Evolutionary conservation across 2,329 filamentous ascomycete genomes (phyloP).

Genomic region (Claviceps sp.): DNA sequence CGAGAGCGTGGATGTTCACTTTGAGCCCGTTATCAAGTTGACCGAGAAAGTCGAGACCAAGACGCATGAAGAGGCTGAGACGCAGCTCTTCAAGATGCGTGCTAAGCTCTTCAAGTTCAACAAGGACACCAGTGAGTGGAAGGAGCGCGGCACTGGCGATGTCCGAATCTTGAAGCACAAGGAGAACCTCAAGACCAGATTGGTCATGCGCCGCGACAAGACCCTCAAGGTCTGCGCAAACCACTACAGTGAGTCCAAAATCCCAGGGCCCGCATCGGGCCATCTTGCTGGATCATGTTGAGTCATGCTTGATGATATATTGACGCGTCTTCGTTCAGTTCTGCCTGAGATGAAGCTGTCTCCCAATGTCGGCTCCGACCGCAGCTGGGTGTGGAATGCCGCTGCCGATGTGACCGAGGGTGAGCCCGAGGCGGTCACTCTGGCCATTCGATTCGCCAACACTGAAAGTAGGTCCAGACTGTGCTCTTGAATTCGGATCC

Average conservation of each 20-base stretch:
- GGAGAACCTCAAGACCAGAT: slow-evolving; percentile 92
- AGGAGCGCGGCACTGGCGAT: slow-evolving; percentile 95
- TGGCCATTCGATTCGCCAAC: slow-evolving; percentile 96
- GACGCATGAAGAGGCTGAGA: slow-evolving; percentile 96
- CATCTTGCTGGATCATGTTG: no score
- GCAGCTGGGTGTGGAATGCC: slow-evolving; percentile 98
- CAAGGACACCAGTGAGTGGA: slow-evolving; percentile 87
- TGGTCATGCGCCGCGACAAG: slow-evolving; percentile 99
- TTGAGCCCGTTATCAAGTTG: slow-evolving; percentile 89
- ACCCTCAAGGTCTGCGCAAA: slow-evolving; percentile 99
- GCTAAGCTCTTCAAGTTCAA: slow-evolving; percentile 99
- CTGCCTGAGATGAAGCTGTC: slow-evolving; percentile 98
- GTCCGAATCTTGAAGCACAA: slow-evolving; percentile 96
- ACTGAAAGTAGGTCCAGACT: slow-evolving; percentile 65
- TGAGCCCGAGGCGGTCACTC: slow-evolving; percentile 86
- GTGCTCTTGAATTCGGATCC: no score
- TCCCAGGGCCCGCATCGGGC: not conserved
- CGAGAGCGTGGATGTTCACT: slow-evolving; percentile 88
- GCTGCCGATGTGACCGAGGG: slow-evolving; percentile 96
- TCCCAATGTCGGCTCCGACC: slow-evolving; percentile 94
- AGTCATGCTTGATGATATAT: not conserved
- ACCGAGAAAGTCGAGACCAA: slow-evolving; percentile 95
- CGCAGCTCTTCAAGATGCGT: slow-evolving; percentile 98
- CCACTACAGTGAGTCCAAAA: slow-evolving; percentile 71
- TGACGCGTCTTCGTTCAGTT: slow-evolving; percentile 37